A percentile compares a stretch with the other conserved stretches of the same genome.
phyloP scores from a whole-genome alignment of 176 grass and related monocot genomes.

The Triticum timopheevii region DNA sequence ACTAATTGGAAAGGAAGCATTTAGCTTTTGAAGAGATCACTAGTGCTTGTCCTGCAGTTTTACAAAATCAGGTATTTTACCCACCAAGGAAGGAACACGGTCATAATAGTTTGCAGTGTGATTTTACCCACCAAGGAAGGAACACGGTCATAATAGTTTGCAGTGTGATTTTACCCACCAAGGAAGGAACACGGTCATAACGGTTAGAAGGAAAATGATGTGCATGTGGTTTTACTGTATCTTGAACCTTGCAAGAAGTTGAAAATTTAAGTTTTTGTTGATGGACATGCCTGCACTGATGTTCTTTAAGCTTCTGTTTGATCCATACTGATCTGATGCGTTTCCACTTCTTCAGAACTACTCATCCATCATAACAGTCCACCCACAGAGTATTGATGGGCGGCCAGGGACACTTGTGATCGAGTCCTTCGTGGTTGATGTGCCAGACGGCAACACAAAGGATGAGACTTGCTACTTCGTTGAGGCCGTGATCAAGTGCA shows the following conservation, averaged over 20 bases:
- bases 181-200: background rate
- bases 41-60: background rate
- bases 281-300: background rate
- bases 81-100: background rate
- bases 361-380: constrained; percentile 69
- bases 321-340: constrained; percentile 32
- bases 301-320: constrained; percentile 19
- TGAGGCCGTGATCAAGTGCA: constrained; percentile 81
- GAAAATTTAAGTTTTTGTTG: background rate
- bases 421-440: constrained; percentile 78
- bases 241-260: constrained; percentile 21
- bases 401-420: constrained; percentile 72
- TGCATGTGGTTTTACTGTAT: background rate
- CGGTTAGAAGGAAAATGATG: background rate
- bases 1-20: background rate
- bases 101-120: constrained; percentile 6
- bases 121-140: background rate
- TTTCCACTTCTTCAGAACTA: constrained; percentile 67
- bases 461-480: constrained; percentile 88
- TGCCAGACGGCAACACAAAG: constrained; percentile 67
- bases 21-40: background rate
- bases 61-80: constrained; percentile 1
- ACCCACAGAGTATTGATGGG: constrained; percentile 60
- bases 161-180: background rate
- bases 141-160: constrained; percentile 8